Conservation (phyloP, 805 yeast species). For the Candida patagonica region DNA sequence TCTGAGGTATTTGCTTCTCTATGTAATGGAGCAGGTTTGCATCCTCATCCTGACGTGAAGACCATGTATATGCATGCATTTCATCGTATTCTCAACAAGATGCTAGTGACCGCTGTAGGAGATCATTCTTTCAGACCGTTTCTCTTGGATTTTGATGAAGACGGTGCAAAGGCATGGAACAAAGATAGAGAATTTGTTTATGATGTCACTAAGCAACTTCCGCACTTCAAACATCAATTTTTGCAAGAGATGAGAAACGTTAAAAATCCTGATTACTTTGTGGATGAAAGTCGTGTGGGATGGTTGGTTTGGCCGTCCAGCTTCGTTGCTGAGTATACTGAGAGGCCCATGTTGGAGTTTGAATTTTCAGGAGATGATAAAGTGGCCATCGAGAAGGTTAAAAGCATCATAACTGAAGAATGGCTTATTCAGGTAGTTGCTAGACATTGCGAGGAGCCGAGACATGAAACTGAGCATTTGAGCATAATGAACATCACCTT, state of each 20-base stretch:
- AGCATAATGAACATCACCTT: conserved; percentile 57
- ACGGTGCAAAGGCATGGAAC: conserved; percentile 1
- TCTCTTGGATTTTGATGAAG: conserved; percentile 28
- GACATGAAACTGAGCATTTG: conserved; percentile 48
- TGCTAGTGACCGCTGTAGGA: conserved; percentile 36
- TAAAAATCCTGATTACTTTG: conserved; percentile 54
- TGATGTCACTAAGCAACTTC: conserved; percentile 18
- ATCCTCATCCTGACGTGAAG: conserved; percentile 56
- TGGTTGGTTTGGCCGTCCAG: conserved; percentile 69
- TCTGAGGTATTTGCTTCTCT: conserved; percentile 11
- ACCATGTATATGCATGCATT: conserved; percentile 53
- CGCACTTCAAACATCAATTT: conserved; percentile 35
- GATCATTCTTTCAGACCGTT: conserved; percentile 37
- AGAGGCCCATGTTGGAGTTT: not conserved
- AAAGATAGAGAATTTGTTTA: not conserved
- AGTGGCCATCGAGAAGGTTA: conserved; percentile 34
- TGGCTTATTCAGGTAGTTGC: conserved; percentile 50
- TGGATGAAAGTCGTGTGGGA: conserved; percentile 48
- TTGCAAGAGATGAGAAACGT: conserved; percentile 42
- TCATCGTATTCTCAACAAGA: conserved; percentile 40
- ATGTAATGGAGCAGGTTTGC: conserved; percentile 18
- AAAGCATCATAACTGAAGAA: conserved; percentile 38
- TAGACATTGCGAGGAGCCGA: conserved; percentile 50
- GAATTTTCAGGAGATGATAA: conserved; percentile 37
- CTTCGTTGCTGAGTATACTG: conserved; percentile 26